These are phyloP conservation scores for Helicocarpus griseus DNA, from an alignment of 2,329 filamentous ascomycete genomes.

Conservation along the genomic window DNA sequence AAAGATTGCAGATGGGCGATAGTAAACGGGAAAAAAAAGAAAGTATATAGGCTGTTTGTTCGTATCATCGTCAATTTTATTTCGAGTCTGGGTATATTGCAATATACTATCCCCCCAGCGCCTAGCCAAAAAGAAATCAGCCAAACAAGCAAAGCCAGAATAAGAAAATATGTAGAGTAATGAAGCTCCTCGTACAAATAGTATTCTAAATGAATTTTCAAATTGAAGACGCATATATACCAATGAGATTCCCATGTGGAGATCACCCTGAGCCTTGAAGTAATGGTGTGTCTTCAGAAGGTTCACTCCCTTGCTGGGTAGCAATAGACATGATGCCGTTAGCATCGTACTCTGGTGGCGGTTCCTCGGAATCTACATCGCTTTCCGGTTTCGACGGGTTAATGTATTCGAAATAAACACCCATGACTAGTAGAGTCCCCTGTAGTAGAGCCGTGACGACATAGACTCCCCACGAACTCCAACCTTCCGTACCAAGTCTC, in stretches of 20 bases:
- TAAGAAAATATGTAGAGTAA: background rate
- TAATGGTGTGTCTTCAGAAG: constrained; percentile 16
- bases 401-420: constrained; percentile 56
- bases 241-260: background rate
- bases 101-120: background rate
- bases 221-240: background rate
- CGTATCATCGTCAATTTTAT: background rate
- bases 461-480: constrained; percentile 94
- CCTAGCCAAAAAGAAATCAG: background rate
- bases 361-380: constrained; percentile 8
- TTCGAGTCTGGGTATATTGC: background rate
- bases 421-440: constrained; percentile 69
- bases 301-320: constrained; percentile 7
- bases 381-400: constrained; percentile 36
- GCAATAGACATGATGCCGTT: background rate
- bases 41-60: background rate
- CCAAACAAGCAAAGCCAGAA: background rate
- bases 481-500: constrained; percentile 69
- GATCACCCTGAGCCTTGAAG: constrained; percentile 8
- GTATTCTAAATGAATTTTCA: background rate
- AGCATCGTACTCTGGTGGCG: background rate
- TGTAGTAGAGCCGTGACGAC: constrained; percentile 79
- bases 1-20: background rate
- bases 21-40: background rate
- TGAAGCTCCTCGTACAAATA: background rate